Percentiles rank a stretch among this genome's conserved stretches.
Conservation (phyloP, 129 eudicot genomes). For the Centaurea solstitialis region DNA sequence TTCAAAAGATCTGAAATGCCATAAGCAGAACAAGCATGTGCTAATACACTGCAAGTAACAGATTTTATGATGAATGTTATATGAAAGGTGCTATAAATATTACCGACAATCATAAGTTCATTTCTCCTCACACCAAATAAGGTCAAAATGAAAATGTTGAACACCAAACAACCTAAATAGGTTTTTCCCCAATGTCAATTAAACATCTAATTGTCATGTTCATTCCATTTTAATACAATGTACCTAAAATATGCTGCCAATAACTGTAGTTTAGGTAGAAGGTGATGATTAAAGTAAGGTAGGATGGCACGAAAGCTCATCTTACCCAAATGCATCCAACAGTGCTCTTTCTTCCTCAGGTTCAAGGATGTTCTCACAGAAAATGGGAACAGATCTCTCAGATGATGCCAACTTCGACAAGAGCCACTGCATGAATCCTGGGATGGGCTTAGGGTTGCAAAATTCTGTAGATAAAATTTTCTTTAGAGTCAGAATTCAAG, state of each 20-base stretch:
- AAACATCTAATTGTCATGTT: background rate
- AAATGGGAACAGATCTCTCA: constrained; percentile 63
- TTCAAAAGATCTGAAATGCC: background rate
- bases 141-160: background rate
- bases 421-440: constrained; percentile 94
- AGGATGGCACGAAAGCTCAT: constrained; percentile 8
- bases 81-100: background rate
- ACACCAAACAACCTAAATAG: background rate
- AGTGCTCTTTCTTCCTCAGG: constrained; percentile 74
- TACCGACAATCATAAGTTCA: constrained; percentile 1
- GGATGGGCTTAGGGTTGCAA: constrained; percentile 98
- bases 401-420: constrained; percentile 83
- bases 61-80: background rate
- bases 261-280: background rate
- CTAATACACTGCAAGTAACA: background rate
- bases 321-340: constrained; percentile 57
- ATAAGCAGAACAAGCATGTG: background rate
- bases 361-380: constrained; percentile 67
- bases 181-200: background rate
- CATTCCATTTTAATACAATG: background rate
- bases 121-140: background rate
- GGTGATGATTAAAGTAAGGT: background rate
- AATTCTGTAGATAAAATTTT: constrained; percentile 51
- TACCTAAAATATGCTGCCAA: background rate
- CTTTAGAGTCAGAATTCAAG: constrained; percentile 9